These are phyloP conservation scores for Aspergillus glaucus DNA, from an alignment of 2,329 filamentous ascomycete species.

Conservation along the genomic window DNA sequence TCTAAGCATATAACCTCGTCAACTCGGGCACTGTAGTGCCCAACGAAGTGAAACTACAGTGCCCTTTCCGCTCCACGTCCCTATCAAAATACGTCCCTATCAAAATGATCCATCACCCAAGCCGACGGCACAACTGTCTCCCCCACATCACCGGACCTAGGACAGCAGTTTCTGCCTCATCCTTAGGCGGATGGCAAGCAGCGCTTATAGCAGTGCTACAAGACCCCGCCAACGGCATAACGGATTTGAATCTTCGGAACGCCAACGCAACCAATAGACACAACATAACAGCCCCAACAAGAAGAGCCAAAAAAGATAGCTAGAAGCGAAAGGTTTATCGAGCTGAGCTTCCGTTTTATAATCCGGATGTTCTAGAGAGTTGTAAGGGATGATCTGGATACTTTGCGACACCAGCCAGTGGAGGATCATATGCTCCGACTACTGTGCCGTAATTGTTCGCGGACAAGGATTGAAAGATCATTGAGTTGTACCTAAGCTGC, in stretches of 20 bases:
- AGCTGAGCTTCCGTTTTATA: neutral
- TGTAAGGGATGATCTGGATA: slow-evolving; percentile 20
- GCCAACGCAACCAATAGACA: slow-evolving; percentile 10
- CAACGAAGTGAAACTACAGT: slow-evolving; percentile 7
- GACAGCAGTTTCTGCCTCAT: slow-evolving; percentile 11
- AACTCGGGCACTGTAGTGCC: neutral
- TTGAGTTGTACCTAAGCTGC: slow-evolving; percentile 9
- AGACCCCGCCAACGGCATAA: slow-evolving; percentile 22
- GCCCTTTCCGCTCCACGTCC: slow-evolving; percentile 1
- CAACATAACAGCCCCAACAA: slow-evolving; percentile 5
- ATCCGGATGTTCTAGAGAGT: slow-evolving; percentile 5
- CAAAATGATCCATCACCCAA: neutral
- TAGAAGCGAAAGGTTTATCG: slow-evolving; percentile 5
- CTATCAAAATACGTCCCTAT: neutral
- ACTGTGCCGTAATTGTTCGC: slow-evolving; percentile 2
- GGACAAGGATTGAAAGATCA: slow-evolving; percentile 7
- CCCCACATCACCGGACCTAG: slow-evolving; percentile 21
- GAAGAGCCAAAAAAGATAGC: slow-evolving; percentile 3
- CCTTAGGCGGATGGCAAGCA: slow-evolving; percentile 19
- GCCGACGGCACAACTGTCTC: slow-evolving; percentile 1
- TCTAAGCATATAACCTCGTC: slow-evolving; percentile 4
- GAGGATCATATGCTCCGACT: slow-evolving; percentile 19
- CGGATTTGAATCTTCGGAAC: slow-evolving; percentile 10
- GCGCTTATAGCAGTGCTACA: slow-evolving; percentile 29
- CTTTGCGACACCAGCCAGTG: slow-evolving; percentile 46